Evolutionary conservation across 352 stramenopile species (phyloP).

Genomic region (Peronosclerospora sorghi): DNA sequence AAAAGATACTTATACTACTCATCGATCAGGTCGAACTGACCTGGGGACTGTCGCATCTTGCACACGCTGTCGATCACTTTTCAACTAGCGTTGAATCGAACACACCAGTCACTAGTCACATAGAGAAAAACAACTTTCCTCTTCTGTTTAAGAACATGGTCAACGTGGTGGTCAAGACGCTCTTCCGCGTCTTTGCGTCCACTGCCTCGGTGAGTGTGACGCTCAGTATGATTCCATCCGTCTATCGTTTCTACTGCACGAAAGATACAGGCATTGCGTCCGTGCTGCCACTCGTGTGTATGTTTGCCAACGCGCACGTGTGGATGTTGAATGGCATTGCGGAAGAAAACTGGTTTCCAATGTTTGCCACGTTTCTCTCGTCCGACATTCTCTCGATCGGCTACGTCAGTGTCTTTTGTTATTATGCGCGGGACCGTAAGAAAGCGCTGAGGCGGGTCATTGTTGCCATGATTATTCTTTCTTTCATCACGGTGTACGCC

Average conservation of each 20-base stretch:
- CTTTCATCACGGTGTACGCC: slow-evolving; percentile 19
- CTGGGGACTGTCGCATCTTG: too few relatives aligned
- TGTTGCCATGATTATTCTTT: slow-evolving; percentile 7
- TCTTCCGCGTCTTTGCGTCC: slow-evolving; percentile 22
- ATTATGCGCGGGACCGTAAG: slow-evolving; percentile 19
- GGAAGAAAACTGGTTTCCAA: slow-evolving; percentile 26
- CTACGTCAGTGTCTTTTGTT: slow-evolving; percentile 19
- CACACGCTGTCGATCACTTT: too few relatives aligned
- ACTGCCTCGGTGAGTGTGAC: slow-evolving; percentile 23
- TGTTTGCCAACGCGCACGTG: slow-evolving; percentile 23
- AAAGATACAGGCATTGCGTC: slow-evolving; percentile 23
- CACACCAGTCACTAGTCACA: too few relatives aligned
- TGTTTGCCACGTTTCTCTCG: slow-evolving; percentile 26
- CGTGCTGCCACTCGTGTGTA: slow-evolving; percentile 24
- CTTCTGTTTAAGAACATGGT: too few relatives aligned
- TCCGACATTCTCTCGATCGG: slow-evolving; percentile 14
- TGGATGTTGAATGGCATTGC: slow-evolving; percentile 28
- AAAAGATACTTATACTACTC: too few relatives aligned
- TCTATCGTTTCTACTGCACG: slow-evolving; percentile 26
- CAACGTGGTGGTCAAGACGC: slow-evolving; percentile 17
- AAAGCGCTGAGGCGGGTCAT: slow-evolving; percentile 12
- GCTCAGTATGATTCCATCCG: slow-evolving; percentile 23
- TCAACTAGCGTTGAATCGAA: too few relatives aligned
- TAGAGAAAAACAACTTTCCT: too few relatives aligned
- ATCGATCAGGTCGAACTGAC: too few relatives aligned